phyloP scores from a whole-genome alignment of 306 rosid genomes.

The Parietaria judaica region DNA sequence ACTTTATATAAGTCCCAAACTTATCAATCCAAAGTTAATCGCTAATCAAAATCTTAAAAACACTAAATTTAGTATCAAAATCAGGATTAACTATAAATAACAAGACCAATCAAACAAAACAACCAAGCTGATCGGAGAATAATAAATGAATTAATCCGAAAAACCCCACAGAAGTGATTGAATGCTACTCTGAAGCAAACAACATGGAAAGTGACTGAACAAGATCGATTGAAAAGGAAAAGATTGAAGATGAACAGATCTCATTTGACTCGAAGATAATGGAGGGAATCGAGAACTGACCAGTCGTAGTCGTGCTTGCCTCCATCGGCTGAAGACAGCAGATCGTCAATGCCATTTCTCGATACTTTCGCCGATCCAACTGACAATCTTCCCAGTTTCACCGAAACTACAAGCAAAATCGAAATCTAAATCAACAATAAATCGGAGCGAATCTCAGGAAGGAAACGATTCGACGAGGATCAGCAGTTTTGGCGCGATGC shows the following conservation, averaged over 20 bases:
- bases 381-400: slow-evolving; percentile 85
- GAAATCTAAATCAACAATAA: neutral
- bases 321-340: slow-evolving; percentile 65
- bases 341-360: slow-evolving; percentile 73
- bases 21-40: no score
- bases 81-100: no score
- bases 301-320: slow-evolving; percentile 97
- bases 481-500: neutral
- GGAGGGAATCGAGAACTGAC: slow-evolving; percentile 22
- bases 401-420: slow-evolving; percentile 35
- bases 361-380: slow-evolving; percentile 60
- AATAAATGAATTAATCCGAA: neutral
- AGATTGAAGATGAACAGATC: slow-evolving; percentile 7
- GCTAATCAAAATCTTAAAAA: no score
- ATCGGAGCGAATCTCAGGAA: no score
- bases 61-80: neutral
- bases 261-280: neutral
- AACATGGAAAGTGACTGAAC: neutral
- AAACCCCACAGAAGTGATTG: neutral
- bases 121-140: no score
- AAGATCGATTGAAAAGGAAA: neutral
- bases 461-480: no score
- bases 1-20: no score
- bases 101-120: no score
- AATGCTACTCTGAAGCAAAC: neutral